Percentiles rank a stretch among this genome's conserved stretches.
These are phyloP conservation scores for Cavenderia fasciculata DNA, from an alignment of 78 protist genomes.

Conservation along the genomic window DNA sequence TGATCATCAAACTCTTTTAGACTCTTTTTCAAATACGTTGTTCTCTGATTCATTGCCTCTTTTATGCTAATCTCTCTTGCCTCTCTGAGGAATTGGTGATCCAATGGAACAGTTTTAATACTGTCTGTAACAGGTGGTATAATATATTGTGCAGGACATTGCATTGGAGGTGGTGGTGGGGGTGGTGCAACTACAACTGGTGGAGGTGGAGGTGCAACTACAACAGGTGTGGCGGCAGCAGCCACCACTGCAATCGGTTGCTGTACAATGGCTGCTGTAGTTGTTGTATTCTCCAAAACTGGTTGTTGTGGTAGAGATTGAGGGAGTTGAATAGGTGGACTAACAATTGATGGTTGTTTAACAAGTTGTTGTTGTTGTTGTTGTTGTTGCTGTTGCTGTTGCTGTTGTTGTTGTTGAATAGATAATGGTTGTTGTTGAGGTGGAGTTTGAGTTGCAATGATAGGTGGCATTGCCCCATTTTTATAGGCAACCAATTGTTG, in stretches of 20 bases:
- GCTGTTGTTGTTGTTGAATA: neutral
- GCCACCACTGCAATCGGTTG: neutral
- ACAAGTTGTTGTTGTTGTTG: neutral
- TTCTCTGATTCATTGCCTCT: neutral
- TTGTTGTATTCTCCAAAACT: neutral
- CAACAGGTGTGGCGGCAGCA: neutral
- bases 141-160: neutral
- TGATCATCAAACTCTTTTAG: neutral
- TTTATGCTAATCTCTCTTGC: neutral
- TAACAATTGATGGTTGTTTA: neutral
- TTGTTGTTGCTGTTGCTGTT: neutral
- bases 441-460: slow-evolving; percentile 20
- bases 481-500: too few species aligned
- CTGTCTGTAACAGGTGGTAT: slow-evolving; percentile 3
- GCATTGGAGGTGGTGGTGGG: too few species aligned
- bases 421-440: neutral
- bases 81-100: neutral
- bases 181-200: neutral
- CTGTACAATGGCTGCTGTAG: neutral
- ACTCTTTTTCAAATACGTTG: neutral
- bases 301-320: neutral
- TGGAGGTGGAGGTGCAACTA: neutral
- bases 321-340: neutral
- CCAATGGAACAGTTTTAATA: slow-evolving; percentile 33
- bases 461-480: too few species aligned